Conservation (phyloP, 306 rosid species). For the Phaseolus lunatus region DNA sequence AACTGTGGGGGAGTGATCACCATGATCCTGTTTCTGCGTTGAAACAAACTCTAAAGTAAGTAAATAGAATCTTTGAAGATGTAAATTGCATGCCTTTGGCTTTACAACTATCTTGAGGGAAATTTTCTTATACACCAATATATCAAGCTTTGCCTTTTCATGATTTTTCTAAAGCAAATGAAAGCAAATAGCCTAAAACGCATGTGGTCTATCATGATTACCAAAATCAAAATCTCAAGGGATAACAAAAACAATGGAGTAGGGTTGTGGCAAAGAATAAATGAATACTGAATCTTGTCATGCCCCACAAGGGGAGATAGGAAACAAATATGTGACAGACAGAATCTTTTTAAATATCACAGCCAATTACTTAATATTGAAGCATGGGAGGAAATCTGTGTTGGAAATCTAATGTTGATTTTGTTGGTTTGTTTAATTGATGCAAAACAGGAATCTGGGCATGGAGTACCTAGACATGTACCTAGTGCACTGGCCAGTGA, state of each 20-base stretch:
- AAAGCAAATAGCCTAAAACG: constrained; percentile 5
- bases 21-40: constrained; percentile 91
- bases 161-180: neutral
- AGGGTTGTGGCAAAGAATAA: neutral
- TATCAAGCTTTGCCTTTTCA: neutral
- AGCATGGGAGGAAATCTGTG: constrained; percentile 13
- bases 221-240: neutral
- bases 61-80: constrained; percentile 1
- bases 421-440: constrained; percentile 5
- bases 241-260: constrained; percentile 31
- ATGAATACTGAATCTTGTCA: neutral
- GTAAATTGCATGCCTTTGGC: neutral
- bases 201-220: constrained; percentile 30
- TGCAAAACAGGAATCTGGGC: constrained; percentile 63
- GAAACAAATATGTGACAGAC: constrained; percentile 28
- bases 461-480: constrained; percentile 92
- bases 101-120: constrained; percentile 1
- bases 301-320: neutral
- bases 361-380: neutral
- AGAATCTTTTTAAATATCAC: constrained; percentile 13
- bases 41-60: constrained; percentile 69
- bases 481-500: constrained; percentile 93
- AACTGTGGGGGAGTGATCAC: constrained; percentile 93
- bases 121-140: neutral
- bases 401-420: constrained; percentile 32